Conservation (phyloP, 805 yeast species). For the Kluyveromyces wickerhamii region DNA sequence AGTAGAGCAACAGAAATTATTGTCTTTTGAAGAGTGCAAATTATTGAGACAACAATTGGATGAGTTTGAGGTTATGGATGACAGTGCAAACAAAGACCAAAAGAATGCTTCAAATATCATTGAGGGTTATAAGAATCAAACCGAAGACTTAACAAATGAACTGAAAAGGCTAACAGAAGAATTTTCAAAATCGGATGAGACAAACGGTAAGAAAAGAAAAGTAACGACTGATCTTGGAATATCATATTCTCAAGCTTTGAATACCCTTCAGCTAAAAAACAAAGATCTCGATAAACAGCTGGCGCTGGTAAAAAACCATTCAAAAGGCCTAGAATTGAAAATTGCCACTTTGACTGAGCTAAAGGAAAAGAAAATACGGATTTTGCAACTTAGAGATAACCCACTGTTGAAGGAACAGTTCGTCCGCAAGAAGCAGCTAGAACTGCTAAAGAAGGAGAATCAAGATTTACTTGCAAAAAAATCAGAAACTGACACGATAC, state of each 20-base stretch:
- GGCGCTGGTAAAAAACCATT: constrained; percentile 32
- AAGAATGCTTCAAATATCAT: constrained; percentile 32
- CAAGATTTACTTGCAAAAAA: constrained; percentile 35
- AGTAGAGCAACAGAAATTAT: constrained; percentile 41
- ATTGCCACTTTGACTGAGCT: constrained; percentile 28
- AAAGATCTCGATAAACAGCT: constrained; percentile 32
- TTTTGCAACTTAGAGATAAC: constrained; percentile 57
- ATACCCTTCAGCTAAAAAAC: constrained; percentile 36
- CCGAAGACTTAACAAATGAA: constrained; percentile 37
- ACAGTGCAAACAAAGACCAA: constrained; percentile 10
- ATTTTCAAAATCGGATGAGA: constrained; percentile 14
- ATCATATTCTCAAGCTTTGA: constrained; percentile 26
- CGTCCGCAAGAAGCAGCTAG: constrained; percentile 46
- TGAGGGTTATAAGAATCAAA: constrained; percentile 47
- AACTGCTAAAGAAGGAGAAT: constrained; percentile 51
- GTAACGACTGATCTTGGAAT: constrained; percentile 20
- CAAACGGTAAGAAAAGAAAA: constrained; percentile 24
- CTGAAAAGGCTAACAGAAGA: constrained; percentile 27
- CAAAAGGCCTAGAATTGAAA: constrained; percentile 32
- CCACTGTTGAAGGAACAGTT: constrained; percentile 57
- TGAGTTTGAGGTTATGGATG: constrained; percentile 33
- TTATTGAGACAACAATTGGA: constrained; percentile 50
- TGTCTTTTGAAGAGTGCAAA: constrained; percentile 52
- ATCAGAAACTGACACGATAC: constrained; percentile 34
- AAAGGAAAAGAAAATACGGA: constrained; percentile 36